Base-by-base conservation (phyloP, 441 rosid species). In the Breynia disticha region DNA sequence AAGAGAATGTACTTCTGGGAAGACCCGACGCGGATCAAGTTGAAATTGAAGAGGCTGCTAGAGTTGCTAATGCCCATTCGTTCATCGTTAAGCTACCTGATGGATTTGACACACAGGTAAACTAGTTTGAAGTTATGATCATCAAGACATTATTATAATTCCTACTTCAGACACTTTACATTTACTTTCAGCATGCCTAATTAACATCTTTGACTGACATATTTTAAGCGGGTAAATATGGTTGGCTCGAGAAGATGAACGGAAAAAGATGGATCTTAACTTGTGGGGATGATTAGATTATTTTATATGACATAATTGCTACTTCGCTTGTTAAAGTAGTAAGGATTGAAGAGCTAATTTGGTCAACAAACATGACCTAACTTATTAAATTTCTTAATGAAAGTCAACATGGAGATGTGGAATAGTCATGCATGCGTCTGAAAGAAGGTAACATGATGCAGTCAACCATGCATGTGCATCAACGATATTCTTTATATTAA, bases 21-120 rank as follows among this genome's bases (percentile, higher is more conserved):
- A 84, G 99, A 65, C 90, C 99, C 0, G 94, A 82, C 39, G 95
- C 99, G 1, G 80, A 78, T 61, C 82, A 67, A 58, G 77, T 70
- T 5, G 97, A 94, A 75, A 69, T 94, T 1, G 99, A 94, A 57
- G 99, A 89, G 60, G 99, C 99, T 12, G 99, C 99, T 44, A 77
- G 95, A 65, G 99, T 94, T n/a, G 99, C 99, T 46, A 94, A 94
- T 61, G 99, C 99, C 0, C 89, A 94, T 73, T 94, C 99, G 11
- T 94, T 94, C 73, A 82, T 94, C 57, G 69, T 85, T 75, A 94
- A 94, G 79, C 79, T 89, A 55, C 94, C 99, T 0, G 97, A 94
- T 13, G 96, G 96, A 54, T 85, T 84, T 10, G 97, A 94, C 69
- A 89, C 99, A 53, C 97, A 86, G 90, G 99, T 89, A 61, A 57